Evolutionary conservation across 2,329 filamentous ascomycete species (phyloP).

Genomic region (Fusarium sp.): DNA sequence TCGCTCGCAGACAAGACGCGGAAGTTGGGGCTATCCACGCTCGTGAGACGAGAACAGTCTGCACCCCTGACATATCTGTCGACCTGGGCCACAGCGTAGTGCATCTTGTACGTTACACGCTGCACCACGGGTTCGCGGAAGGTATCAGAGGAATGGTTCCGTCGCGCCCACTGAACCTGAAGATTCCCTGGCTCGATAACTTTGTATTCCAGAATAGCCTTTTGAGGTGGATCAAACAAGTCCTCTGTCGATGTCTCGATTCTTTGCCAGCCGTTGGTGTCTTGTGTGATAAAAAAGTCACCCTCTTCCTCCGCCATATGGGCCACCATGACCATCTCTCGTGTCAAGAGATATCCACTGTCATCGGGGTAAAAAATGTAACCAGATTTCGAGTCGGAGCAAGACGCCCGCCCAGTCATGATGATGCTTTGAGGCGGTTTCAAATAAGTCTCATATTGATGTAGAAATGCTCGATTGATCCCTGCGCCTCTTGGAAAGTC

Average conservation of each 20-base stretch:
- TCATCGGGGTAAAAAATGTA: neutral
- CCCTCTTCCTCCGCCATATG: neutral
- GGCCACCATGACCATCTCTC: neutral
- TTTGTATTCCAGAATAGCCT: neutral
- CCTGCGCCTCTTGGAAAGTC: neutral
- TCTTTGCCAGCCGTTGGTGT: neutral
- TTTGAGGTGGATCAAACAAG: neutral
- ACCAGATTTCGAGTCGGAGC: neutral
- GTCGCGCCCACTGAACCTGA: neutral
- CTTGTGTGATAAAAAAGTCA: neutral
- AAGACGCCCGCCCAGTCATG: neutral
- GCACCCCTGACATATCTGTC: neutral
- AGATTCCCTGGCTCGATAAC: neutral
- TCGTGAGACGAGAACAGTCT: neutral
- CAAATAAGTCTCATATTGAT: neutral
- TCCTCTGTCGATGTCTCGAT: neutral
- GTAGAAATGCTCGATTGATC: neutral
- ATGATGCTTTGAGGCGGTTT: neutral
- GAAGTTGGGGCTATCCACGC: neutral
- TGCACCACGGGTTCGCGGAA: neutral
- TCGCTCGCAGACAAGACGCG: neutral
- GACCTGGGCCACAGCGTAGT: constrained; percentile 8
- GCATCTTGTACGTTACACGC: constrained; percentile 7
- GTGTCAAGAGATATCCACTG: neutral
- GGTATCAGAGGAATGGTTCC: neutral